Percentiles rank a stretch among this genome's conserved stretches.
These are phyloP conservation scores for Narthecium ossifragum DNA, from an alignment of 106 monocot genomes.

Conservation along the genomic window DNA sequence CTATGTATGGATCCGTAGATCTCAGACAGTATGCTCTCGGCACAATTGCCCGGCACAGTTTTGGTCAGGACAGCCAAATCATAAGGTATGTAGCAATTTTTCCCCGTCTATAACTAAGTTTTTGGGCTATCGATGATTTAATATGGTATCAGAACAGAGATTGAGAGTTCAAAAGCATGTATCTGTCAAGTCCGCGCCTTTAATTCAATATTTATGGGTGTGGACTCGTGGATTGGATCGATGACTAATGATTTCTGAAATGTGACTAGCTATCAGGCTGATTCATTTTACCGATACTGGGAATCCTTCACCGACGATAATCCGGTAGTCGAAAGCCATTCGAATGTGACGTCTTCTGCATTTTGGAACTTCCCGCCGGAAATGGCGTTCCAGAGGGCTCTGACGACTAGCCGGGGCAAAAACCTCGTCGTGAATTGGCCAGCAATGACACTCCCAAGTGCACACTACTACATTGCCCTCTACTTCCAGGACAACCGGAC, in stretches of 20 bases:
- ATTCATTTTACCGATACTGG: slow-evolving; percentile 90
- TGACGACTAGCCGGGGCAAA: slow-evolving; percentile 66
- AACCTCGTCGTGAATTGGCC: slow-evolving; percentile 62
- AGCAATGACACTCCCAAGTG: slow-evolving; percentile 27
- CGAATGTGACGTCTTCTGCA: slow-evolving; percentile 34
- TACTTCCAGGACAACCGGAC: slow-evolving; percentile 90
- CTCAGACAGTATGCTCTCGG: slow-evolving; percentile 41
- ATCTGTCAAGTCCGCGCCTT: no score
- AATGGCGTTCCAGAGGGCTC: slow-evolving; percentile 30
- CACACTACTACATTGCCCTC: slow-evolving; percentile 79
- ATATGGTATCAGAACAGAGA: no score
- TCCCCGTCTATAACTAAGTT: no score
- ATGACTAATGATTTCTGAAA: no score
- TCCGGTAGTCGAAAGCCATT: slow-evolving; percentile 37
- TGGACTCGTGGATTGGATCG: no score
- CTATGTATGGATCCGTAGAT: slow-evolving; percentile 67
- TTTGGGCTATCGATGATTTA: no score
- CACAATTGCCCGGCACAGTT: slow-evolving; percentile 59
- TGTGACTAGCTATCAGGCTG: slow-evolving; percentile 76
- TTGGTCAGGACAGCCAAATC: slow-evolving; percentile 34
- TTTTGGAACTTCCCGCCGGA: slow-evolving; percentile 85
- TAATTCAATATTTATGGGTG: no score
- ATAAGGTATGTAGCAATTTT: slow-evolving; percentile 53
- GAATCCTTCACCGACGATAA: slow-evolving; percentile 44
- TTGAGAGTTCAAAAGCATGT: no score